Conservation (phyloP, 768 basidiomycete genomes). For the Naganishia vaughanmartiniae region DNA sequence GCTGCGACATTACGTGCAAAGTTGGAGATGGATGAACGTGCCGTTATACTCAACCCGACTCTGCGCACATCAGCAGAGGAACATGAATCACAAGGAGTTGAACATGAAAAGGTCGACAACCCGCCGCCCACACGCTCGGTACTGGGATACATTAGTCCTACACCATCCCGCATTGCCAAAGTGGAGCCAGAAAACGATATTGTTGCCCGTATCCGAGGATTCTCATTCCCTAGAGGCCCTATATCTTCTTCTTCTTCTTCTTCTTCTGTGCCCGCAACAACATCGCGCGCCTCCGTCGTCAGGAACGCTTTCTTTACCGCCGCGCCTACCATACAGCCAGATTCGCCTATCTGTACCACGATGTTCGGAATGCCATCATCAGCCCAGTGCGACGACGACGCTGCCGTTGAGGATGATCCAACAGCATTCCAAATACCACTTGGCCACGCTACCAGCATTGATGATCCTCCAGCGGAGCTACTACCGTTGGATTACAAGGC, state of each 20-base stretch:
- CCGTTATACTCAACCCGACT: not conserved
- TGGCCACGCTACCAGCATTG: not conserved
- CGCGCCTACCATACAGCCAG: not conserved
- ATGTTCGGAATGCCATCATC: not conserved
- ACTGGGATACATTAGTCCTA: not conserved
- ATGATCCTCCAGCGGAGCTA: not conserved
- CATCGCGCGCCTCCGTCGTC: not conserved
- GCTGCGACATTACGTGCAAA: constrained; percentile 1
- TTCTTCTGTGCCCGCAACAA: not conserved
- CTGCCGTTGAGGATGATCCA: not conserved
- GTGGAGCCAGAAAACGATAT: not conserved
- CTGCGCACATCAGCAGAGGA: not conserved
- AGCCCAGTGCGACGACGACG: no score
- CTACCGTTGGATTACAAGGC: not conserved
- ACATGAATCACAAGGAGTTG: not conserved
- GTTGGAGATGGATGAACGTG: not conserved
- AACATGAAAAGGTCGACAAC: not conserved
- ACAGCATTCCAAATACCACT: constrained; percentile 1
- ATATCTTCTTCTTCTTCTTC: not conserved
- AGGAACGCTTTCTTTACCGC: not conserved
- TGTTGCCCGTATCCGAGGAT: constrained; percentile 1
- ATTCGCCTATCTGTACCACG: not conserved
- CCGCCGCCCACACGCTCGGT: not conserved
- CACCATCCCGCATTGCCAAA: not conserved
- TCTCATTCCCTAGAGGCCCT: constrained; percentile 2